These are phyloP conservation scores for Metschnikowia cubensis DNA, from an alignment of 805 yeast genomes.

Conservation along the genomic window DNA sequence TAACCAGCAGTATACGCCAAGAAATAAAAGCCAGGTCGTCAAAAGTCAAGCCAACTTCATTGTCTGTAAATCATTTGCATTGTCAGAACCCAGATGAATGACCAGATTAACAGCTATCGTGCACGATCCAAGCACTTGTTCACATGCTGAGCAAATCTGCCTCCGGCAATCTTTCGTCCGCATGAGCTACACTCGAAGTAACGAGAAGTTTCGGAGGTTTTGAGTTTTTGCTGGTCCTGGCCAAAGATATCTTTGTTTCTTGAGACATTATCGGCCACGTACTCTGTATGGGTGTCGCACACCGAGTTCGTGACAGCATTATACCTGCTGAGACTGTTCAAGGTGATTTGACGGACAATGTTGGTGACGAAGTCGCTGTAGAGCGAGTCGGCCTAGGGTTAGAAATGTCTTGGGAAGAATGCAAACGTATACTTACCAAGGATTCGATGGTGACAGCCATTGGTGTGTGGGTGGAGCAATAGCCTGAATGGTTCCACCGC, in stretches of 20 bases:
- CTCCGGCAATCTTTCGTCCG: constrained; percentile 82
- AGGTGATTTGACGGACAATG: constrained; percentile 28
- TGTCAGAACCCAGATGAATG: neutral
- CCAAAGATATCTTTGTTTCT: constrained; percentile 44
- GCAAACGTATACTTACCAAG: constrained; percentile 11
- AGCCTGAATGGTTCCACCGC: neutral
- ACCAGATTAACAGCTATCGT: constrained; percentile 14
- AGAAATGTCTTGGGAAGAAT: neutral
- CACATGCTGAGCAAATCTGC: constrained; percentile 88
- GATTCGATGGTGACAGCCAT: constrained; percentile 13
- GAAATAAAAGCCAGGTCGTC: neutral
- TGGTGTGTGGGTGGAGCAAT: neutral
- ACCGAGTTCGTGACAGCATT: neutral
- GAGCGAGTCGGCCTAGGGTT: constrained; percentile 35
- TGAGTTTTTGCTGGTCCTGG: constrained; percentile 44
- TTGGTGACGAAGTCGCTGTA: constrained; percentile 31
- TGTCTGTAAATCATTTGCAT: neutral
- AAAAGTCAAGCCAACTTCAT: neutral
- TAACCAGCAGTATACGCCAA: neutral
- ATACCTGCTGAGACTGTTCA: constrained; percentile 9
- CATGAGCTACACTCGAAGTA: constrained; percentile 82
- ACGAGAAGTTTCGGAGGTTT: constrained; percentile 42
- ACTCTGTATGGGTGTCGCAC: neutral
- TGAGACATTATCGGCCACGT: neutral
- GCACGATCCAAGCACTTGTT: constrained; percentile 85